These are phyloP conservation scores for Leishmania aethiopica DNA, from an alignment of 208 protist genomes.

Conservation along the genomic window DNA sequence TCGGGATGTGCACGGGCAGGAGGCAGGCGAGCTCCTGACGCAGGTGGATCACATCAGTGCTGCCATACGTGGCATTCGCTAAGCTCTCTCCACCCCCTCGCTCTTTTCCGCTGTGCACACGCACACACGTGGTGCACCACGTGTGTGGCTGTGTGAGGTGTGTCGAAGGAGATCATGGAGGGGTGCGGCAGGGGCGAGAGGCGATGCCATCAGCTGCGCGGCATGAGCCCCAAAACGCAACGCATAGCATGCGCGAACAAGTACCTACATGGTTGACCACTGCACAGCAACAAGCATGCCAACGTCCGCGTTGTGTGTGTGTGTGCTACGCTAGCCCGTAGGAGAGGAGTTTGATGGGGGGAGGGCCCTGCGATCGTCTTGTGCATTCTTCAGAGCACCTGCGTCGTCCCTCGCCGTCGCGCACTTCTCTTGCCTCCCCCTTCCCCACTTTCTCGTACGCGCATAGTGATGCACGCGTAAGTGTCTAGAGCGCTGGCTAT, in stretches of 20 bases:
- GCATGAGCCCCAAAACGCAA: not conserved
- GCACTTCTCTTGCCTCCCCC: not conserved
- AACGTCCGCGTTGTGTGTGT: not conserved
- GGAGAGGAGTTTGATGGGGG: too few relatives aligned
- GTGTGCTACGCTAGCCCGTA: too few relatives aligned
- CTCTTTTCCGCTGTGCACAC: not conserved
- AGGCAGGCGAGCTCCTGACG: not conserved
- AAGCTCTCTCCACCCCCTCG: not conserved
- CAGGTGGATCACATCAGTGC: not conserved
- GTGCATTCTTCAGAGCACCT: too few relatives aligned
- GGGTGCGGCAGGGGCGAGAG: not conserved
- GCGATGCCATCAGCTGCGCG: not conserved
- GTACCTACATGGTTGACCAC: not conserved
- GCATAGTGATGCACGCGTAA: not conserved
- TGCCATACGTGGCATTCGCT: conserved; percentile 5
- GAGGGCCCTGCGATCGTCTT: too few relatives aligned
- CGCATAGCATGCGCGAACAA: not conserved
- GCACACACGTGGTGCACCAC: not conserved
- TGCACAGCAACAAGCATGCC: not conserved
- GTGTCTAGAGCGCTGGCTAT: not conserved
- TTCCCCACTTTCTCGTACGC: not conserved
- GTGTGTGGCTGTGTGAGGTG: not conserved
- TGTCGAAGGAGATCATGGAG: not conserved
- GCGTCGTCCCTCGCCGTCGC: not conserved
- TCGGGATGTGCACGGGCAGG: not conserved